phyloP scores from a whole-genome alignment of 116 monocot species.

The Thalassia testudinum region DNA sequence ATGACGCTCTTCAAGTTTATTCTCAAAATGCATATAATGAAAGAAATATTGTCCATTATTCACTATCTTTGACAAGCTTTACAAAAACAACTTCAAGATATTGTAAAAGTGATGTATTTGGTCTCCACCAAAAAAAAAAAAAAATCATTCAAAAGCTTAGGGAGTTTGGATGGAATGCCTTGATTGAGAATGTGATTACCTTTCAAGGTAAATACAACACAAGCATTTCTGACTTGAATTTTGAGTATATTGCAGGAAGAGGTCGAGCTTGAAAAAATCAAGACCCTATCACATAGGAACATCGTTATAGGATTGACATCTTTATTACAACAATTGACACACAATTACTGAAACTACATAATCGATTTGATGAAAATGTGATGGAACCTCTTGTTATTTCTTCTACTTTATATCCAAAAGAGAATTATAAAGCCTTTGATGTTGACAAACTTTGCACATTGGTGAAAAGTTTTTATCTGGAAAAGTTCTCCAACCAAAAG shows the following conservation, averaged over 20 bases:
- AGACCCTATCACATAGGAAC: not conserved
- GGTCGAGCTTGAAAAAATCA: too few relatives aligned
- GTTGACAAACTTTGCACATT: too few relatives aligned
- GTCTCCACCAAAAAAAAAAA: not conserved
- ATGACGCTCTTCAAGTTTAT: slow-evolving; percentile 1
- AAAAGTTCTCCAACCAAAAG: too few relatives aligned
- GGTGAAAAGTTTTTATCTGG: too few relatives aligned
- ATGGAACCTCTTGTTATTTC: too few relatives aligned
- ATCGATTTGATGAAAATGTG: not conserved
- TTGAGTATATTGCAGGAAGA: too few relatives aligned
- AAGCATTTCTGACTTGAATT: not conserved
- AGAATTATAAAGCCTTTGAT: too few relatives aligned
- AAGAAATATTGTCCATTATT: too few relatives aligned
- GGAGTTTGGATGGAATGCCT: too few relatives aligned
- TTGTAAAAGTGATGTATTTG: not conserved
- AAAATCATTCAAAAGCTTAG: too few relatives aligned
- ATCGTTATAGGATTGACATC: not conserved
- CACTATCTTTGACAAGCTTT: not conserved
- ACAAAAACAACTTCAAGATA: not conserved
- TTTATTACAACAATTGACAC: not conserved
- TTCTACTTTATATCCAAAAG: too few relatives aligned
- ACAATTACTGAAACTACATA: not conserved
- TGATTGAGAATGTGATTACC: not conserved
- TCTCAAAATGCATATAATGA: too few relatives aligned
- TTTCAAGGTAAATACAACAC: not conserved